A percentile compares a stretch with the other conserved stretches of the same genome.
Conservation (phyloP, 495 filamentous ascomycete species). For the Neurospora sp. region DNA sequence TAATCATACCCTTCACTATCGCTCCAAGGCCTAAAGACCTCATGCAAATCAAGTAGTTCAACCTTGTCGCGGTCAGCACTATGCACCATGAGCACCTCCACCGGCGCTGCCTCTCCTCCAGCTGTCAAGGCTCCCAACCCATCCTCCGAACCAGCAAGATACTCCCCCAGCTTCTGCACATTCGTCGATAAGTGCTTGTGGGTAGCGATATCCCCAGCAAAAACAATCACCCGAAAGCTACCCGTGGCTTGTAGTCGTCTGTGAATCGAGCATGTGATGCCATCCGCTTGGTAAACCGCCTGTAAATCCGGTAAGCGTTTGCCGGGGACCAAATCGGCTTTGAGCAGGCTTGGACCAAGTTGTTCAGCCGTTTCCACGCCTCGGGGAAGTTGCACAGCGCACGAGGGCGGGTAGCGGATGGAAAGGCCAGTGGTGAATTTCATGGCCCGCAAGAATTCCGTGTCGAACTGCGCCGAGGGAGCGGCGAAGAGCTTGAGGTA, state of each 20-base stretch:
- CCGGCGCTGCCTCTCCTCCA: neutral
- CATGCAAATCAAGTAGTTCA: slow-evolving; percentile 45
- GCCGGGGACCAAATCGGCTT: slow-evolving; percentile 10
- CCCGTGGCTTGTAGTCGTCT: slow-evolving; percentile 5
- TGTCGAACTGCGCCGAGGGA: slow-evolving; percentile 29
- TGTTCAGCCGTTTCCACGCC: neutral
- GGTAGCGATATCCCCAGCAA: slow-evolving; percentile 7
- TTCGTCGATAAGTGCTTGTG: neutral
- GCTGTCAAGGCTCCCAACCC: slow-evolving; percentile 3
- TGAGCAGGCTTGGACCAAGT: slow-evolving; percentile 32
- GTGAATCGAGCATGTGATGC: neutral
- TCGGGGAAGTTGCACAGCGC: slow-evolving; percentile 1
- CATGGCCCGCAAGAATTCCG: slow-evolving; percentile 16
- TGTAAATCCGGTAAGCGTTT: slow-evolving; percentile 10
- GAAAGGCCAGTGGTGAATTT: slow-evolving; percentile 31
- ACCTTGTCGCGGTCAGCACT: slow-evolving; percentile 34
- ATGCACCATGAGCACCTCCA: slow-evolving; percentile 51
- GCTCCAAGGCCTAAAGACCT: slow-evolving; percentile 44
- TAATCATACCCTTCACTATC: slow-evolving; percentile 52
- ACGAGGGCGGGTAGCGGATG: slow-evolving; percentile 5
- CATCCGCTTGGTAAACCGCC: slow-evolving; percentile 11
- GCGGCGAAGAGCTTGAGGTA: slow-evolving; percentile 41
- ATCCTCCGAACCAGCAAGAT: neutral
- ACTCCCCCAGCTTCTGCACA: slow-evolving; percentile 2
- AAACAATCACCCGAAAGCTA: slow-evolving; percentile 8